phyloP scores from a whole-genome alignment of 1,284 basidiomycete genomes.

The Cystobasidium sp. region DNA sequence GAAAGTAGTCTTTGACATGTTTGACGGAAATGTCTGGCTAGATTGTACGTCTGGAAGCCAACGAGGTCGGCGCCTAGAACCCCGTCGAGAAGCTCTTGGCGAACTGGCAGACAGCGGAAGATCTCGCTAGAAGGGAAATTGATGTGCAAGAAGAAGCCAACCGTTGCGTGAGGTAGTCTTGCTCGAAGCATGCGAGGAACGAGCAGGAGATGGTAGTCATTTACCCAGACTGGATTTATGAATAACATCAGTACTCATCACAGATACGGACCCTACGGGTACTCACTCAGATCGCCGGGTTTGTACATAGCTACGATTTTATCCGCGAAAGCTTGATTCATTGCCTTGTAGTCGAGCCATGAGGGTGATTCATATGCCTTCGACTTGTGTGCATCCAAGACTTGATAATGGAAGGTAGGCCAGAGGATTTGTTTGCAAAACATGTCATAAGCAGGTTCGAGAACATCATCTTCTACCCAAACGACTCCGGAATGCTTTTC shows the following conservation, averaged over 20 bases:
- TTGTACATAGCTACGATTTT: conserved; percentile 72
- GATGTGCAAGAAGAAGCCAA: conserved; percentile 87
- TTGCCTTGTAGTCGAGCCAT: conserved; percentile 76
- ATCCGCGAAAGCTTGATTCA: conserved; percentile 82
- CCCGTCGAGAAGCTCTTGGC: conserved; percentile 66
- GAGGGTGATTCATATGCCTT: conserved; percentile 75
- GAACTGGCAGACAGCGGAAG: conserved; percentile 73
- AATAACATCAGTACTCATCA: conserved; percentile 16
- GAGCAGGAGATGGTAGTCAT: conserved; percentile 85
- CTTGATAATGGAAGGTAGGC: conserved; percentile 79
- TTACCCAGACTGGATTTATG: conserved; percentile 59
- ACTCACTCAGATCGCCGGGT: conserved; percentile 72
- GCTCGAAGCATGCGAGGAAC: conserved; percentile 74
- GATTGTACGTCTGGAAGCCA: conserved; percentile 77
- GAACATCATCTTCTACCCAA: conserved; percentile 68
- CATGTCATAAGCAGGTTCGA: conserved; percentile 77
- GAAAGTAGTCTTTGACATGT: conserved; percentile 80
- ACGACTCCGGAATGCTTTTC: conserved; percentile 70
- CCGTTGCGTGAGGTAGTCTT: conserved; percentile 67
- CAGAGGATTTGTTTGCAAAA: conserved; percentile 89
- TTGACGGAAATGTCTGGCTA: conserved; percentile 59
- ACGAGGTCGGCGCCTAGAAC: conserved; percentile 74
- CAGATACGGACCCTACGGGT: conserved; percentile 58
- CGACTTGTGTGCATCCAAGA: conserved; percentile 81
- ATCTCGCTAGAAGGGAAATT: conserved; percentile 87